Base-by-base conservation (phyloP, 805 yeast genomes). In the Saturnispora mendoncae region DNA sequence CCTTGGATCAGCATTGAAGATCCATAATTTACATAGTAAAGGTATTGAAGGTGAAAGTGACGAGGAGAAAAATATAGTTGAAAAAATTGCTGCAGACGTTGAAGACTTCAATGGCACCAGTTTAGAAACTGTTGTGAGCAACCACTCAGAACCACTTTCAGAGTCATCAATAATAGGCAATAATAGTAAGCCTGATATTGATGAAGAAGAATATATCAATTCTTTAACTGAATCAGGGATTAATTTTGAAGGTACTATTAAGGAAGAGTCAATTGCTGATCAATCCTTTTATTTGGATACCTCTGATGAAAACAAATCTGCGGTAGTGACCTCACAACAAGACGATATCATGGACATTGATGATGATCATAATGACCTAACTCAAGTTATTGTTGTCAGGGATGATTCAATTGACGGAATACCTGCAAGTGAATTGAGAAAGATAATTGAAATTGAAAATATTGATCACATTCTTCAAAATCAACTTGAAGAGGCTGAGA, bases 141-240 rank as follows among this genome's bases (percentile, higher is more conserved):
- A 23, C 18, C 9, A 21, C 14, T 25, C 21, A 10, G 38, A 33
- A 6, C 34, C 43, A 15, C 38, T 54, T 15, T 57, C 60, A 4
- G 58, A 58, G 38, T 55, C 61, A 4, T 56, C 59, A 6, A 41
- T 51, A 14, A 48, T 56, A 27, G 33, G 28, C 3, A 48, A 43
- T 24, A 33, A 30, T 4, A 28, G 34, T 6, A 48, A 48, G 7
- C 37, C 21, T 4, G 47, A 40, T 3, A 25, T 51, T 13, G 52
- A 56, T 43, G 51, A 53, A 35, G 55, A 51, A 33, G 55, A 51
- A 3, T 55, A 48, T 37, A 57, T 50, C 2, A 51, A 58, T 19
- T 58, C 59, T 1, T 30, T 56, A n/a, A 51, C 53, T 42, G 53
- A 52, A 24, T 48, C 58, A 2, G 34, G 38, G 3, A 25, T 17